Conservation (phyloP, 2,329 filamentous ascomycete genomes). For the Nemania sp. region DNA sequence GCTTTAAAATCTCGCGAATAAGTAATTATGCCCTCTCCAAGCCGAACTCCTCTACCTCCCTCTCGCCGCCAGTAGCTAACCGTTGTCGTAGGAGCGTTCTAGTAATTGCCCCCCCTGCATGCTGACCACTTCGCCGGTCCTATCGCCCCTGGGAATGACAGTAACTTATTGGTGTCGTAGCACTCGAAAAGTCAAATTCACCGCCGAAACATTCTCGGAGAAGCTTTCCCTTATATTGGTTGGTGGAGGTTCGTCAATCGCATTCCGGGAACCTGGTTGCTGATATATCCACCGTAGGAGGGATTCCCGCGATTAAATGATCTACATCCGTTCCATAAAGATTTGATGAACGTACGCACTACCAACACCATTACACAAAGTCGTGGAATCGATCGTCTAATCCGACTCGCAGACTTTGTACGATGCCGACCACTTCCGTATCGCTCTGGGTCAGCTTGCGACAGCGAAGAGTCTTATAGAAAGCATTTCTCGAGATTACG, state of each 20-base stretch:
- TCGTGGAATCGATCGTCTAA: not conserved
- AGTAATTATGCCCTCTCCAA: slow-evolving; percentile 43
- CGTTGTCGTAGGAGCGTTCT: not conserved
- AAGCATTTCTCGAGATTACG: slow-evolving; percentile 92
- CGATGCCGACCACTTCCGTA: slow-evolving; percentile 97
- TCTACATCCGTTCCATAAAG: slow-evolving; percentile 91
- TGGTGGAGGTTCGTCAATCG: not conserved
- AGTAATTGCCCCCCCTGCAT: slow-evolving; percentile 43
- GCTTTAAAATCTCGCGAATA: slow-evolving; percentile 96
- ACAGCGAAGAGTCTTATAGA: slow-evolving; percentile 97
- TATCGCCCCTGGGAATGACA: not conserved
- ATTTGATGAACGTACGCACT: slow-evolving; percentile 69
- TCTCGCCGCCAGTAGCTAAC: slow-evolving; percentile 17
- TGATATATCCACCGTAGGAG: slow-evolving; percentile 54
- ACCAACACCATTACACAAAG: not conserved
- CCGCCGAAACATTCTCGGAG: slow-evolving; percentile 94
- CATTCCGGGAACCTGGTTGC: not conserved
- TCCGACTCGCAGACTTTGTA: slow-evolving; percentile 81
- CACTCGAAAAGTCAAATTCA: slow-evolving; percentile 98
- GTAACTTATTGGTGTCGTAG: slow-evolving; percentile 26
- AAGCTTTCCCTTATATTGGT: slow-evolving; percentile 69
- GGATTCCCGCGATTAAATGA: slow-evolving; percentile 93
- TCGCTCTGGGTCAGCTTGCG: slow-evolving; percentile 94
- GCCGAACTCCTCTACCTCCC: too few species aligned
- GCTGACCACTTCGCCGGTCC: not conserved